Evolutionary conservation across 371 early-diverging fungal genomes (phyloP).

Genomic region (Mucor indicus): DNA sequence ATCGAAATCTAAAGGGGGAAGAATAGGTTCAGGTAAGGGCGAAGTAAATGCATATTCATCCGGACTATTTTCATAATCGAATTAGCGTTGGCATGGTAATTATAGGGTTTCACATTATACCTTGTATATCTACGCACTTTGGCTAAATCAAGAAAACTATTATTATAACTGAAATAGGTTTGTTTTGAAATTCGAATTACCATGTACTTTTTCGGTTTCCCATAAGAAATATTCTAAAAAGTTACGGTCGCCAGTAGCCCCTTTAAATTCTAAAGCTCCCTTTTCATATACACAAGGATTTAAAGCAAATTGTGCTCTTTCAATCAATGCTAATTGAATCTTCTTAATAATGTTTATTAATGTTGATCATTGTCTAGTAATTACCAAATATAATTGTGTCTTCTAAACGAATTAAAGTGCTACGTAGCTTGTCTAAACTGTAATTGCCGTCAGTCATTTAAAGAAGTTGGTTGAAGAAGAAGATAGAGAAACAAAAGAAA

Average conservation of each 20-base stretch:
- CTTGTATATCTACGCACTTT: conserved; percentile 80
- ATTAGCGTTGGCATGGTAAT: conserved; percentile 3
- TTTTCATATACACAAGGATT: conserved; percentile 78
- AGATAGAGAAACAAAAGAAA: no score
- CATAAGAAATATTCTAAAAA: conserved; percentile 88
- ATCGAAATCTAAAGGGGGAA: conserved; percentile 80
- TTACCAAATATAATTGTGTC: conserved; percentile 94
- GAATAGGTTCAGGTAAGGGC: conserved; percentile 81
- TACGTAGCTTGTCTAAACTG: conserved; percentile 56
- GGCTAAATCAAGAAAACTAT: conserved; percentile 45
- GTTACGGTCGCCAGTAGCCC: conserved; percentile 53
- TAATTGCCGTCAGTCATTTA: conserved; percentile 5
- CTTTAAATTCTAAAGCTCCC: conserved; percentile 65
- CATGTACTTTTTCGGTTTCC: conserved; percentile 91
- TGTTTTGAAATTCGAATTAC: conserved; percentile 56
- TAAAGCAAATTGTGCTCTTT: conserved; percentile 87
- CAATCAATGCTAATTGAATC: conserved; percentile 70
- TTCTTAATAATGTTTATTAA: neutral
- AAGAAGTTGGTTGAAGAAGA: no score
- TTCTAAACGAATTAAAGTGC: conserved; percentile 83
- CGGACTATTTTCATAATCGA: conserved; percentile 63
- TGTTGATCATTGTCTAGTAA: neutral
- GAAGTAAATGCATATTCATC: conserved; percentile 95
- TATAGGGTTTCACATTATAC: conserved; percentile 16
- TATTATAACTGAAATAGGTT: neutral